Evolutionary conservation across 306 rosid genomes (phyloP).

Genomic region (Citrullus amarus): DNA sequence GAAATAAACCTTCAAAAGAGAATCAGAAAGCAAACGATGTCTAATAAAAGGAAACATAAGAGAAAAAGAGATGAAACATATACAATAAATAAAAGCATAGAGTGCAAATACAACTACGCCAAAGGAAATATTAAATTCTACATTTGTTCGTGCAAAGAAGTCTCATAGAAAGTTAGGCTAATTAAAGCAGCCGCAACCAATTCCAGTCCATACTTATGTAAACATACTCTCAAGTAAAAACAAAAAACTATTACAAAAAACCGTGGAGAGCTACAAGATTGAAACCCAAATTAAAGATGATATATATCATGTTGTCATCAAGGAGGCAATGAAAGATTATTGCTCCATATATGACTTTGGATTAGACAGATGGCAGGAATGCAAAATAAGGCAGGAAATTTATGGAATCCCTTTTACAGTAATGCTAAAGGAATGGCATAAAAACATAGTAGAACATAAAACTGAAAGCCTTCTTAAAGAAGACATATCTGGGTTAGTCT

Average conservation of each 20-base stretch:
- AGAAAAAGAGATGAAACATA: no score
- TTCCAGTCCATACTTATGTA: no score
- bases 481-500: constrained; percentile 23
- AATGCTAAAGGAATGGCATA: constrained; percentile 22
- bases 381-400: constrained; percentile 5
- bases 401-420: not conserved
- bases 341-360: not conserved
- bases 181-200: no score
- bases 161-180: no score
- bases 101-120: no score
- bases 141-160: no score
- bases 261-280: constrained; percentile 14
- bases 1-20: no score
- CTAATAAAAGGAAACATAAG: no score
- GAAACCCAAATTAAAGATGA: constrained; percentile 40
- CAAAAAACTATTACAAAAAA: not conserved
- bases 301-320: constrained; percentile 18
- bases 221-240: no score
- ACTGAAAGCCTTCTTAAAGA: constrained; percentile 19
- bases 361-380: not conserved
- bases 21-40: no score
- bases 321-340: constrained; percentile 9
- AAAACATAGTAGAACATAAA: constrained; percentile 14
- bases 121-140: no score
- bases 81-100: no score